Conservation (phyloP, 352 stramenopile genomes). For the Thraustochytrium sp. region DNA sequence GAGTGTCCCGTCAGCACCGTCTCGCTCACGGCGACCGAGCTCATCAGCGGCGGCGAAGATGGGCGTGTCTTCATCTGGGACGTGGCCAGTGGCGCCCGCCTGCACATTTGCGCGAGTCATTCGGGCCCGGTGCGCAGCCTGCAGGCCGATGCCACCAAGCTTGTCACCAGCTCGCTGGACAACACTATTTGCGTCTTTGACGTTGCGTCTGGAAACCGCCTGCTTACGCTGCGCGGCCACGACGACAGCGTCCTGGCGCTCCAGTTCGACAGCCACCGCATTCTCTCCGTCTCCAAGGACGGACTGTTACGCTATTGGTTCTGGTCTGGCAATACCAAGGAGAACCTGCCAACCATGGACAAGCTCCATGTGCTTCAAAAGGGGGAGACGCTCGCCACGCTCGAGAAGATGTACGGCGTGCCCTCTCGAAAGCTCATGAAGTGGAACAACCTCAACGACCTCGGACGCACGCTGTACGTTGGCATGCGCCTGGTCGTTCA, state of each 20-base stretch:
- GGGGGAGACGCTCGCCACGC: conserved; percentile 13
- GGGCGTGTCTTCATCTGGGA: conserved; percentile 24
- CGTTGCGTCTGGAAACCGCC: background rate
- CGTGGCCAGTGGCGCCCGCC: background rate
- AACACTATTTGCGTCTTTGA: conserved; percentile 35
- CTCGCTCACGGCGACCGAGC: background rate
- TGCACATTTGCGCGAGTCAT: conserved; percentile 25
- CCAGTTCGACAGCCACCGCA: conserved; percentile 7
- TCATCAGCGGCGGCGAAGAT: conserved; percentile 30
- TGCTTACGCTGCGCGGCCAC: conserved; percentile 32
- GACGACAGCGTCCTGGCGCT: background rate
- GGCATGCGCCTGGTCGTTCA: conserved; percentile 29
- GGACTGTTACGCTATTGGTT: conserved; percentile 9
- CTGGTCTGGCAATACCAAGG: conserved; percentile 9
- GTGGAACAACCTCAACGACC: conserved; percentile 33
- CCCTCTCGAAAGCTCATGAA: background rate
- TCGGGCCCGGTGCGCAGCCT: background rate
- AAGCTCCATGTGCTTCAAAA: conserved; percentile 21
- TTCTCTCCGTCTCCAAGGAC: conserved; percentile 21
- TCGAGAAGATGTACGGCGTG: conserved; percentile 21
- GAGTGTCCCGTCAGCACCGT: conserved; percentile 27
- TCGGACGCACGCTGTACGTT: conserved; percentile 18
- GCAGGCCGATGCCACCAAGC: conserved; percentile 13
- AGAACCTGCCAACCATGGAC: conserved; percentile 1
- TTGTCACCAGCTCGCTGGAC: background rate